These are phyloP conservation scores for Populus trichocarpa DNA, from an alignment of 441 rosid species.

Conservation along the genomic window DNA sequence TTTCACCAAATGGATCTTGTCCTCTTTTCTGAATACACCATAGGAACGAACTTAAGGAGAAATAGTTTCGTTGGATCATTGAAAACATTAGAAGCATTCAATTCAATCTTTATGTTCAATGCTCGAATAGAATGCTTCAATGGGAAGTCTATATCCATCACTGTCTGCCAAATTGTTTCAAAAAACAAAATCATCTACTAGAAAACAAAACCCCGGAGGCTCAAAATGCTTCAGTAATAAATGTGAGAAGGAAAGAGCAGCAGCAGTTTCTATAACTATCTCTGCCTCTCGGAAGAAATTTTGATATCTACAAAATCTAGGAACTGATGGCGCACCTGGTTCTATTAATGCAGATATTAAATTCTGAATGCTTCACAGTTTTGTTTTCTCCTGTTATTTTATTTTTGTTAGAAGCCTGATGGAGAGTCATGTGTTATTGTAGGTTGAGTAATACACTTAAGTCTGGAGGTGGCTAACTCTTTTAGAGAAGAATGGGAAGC, in stretches of 20 bases:
- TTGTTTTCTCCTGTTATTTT: not conserved
- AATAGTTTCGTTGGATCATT: not conserved
- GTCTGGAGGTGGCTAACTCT: conserved; percentile 34
- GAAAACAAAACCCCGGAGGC: not conserved
- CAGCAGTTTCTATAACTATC: not conserved
- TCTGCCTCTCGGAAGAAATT: not conserved
- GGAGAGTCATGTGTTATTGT: not conserved
- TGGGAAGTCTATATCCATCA: not conserved
- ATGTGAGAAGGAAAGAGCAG: not conserved
- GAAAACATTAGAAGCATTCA: not conserved
- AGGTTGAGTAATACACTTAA: conserved; percentile 47
- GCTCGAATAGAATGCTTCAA: not conserved
- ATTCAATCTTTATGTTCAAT: not conserved
- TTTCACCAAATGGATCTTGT: not conserved
- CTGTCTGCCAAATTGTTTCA: not conserved
- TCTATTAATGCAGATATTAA: not conserved
- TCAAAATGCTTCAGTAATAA: not conserved
- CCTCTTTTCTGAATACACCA: not conserved
- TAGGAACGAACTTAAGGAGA: not conserved
- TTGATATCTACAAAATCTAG: not conserved
- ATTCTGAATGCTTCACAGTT: not conserved
- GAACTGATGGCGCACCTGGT: not conserved
- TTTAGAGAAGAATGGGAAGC: not conserved
- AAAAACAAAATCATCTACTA: not conserved
- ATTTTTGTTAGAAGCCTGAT: not conserved